Conservation (phyloP, 257 asterid species). For the Jasminum sambac region DNA sequence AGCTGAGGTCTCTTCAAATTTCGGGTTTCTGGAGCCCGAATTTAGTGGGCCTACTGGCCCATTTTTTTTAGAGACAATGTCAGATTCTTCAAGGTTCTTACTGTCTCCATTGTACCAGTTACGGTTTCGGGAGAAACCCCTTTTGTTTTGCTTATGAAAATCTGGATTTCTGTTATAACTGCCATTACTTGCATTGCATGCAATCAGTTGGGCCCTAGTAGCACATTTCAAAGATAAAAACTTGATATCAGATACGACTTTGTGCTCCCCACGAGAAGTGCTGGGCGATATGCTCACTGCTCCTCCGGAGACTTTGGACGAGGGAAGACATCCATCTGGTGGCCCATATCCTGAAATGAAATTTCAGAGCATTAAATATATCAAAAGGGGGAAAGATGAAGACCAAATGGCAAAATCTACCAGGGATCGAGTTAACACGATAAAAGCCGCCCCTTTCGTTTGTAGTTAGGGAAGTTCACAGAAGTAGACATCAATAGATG, state of each 20-base stretch:
- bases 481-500: too few relatives aligned
- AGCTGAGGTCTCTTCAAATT: constrained; percentile 62
- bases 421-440: neutral
- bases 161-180: constrained; percentile 69
- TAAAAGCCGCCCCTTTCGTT: too few relatives aligned
- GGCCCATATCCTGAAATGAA: constrained; percentile 61
- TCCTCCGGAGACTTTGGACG: constrained; percentile 60
- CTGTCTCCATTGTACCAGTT: constrained; percentile 62
- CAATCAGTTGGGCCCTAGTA: constrained; percentile 39
- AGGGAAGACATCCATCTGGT: constrained; percentile 56
- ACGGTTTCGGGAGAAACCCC: constrained; percentile 63
- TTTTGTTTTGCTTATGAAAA: constrained; percentile 66
- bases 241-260: constrained; percentile 39
- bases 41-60: constrained; percentile 71
- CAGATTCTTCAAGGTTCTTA: constrained; percentile 68
- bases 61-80: constrained; percentile 59
- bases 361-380: constrained; percentile 14
- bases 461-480: too few relatives aligned
- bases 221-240: constrained; percentile 38
- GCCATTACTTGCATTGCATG: constrained; percentile 64
- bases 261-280: constrained; percentile 41
- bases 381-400: constrained; percentile 6
- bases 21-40: constrained; percentile 51
- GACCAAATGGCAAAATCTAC: neutral
- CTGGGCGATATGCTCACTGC: constrained; percentile 45